These are phyloP conservation scores for Aurantiochytrium sp. DNA, from an alignment of 108 stramenopile genomes.

Conservation along the genomic window DNA sequence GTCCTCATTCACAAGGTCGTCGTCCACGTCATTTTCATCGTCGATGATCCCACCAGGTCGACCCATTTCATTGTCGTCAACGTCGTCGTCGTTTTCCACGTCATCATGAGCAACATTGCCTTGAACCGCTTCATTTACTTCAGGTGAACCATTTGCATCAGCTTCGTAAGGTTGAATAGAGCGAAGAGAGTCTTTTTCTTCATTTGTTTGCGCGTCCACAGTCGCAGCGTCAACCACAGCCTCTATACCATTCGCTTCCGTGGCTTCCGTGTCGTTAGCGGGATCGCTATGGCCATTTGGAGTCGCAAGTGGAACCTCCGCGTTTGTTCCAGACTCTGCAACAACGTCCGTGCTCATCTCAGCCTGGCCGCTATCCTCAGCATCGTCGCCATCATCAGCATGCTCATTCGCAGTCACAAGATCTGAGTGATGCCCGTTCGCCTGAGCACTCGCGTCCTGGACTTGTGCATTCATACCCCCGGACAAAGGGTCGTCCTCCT, in stretches of 20 bases:
- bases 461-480: too few relatives aligned
- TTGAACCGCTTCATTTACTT: not conserved
- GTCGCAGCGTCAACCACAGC: not conserved
- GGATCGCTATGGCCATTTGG: not conserved
- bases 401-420: not conserved
- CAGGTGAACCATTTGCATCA: not conserved
- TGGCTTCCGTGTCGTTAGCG: not conserved
- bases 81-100: not conserved
- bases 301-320: not conserved
- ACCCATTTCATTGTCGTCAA: not conserved
- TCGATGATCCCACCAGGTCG: too few relatives aligned
- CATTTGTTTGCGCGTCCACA: too few relatives aligned
- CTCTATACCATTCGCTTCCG: not conserved
- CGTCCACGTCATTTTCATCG: not conserved
- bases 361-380: not conserved
- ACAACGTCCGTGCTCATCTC: not conserved
- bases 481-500: too few relatives aligned
- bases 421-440: too few relatives aligned
- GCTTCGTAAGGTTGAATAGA: too few relatives aligned
- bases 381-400: not conserved
- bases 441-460: too few relatives aligned
- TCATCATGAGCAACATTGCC: not conserved
- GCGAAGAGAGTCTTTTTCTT: too few relatives aligned
- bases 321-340: not conserved
- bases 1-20: not conserved